Evolutionary conservation across 2,329 filamentous ascomycete species (phyloP).

Genomic region (Ophiostoma sp.): DNA sequence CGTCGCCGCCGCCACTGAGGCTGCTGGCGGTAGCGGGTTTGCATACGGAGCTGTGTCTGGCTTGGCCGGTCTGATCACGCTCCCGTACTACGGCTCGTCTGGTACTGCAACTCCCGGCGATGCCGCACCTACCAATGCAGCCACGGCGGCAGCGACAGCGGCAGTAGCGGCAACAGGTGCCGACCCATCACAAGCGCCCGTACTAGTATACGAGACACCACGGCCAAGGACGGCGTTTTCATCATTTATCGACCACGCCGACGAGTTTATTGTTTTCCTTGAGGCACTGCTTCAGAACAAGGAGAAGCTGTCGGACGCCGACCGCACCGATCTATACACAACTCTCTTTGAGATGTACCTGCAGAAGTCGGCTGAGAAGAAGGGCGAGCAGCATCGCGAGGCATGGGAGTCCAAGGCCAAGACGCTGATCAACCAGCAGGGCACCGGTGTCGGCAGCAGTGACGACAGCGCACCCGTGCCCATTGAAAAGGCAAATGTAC

Average conservation of each 20-base stretch:
- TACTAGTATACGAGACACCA: slow-evolving; percentile 66
- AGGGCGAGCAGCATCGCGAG: slow-evolving; percentile 59
- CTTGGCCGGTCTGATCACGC: slow-evolving; percentile 71
- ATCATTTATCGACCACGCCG: slow-evolving; percentile 88
- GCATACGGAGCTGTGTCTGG: slow-evolving; percentile 62
- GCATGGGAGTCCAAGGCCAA: slow-evolving; percentile 91
- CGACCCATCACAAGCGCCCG: not conserved
- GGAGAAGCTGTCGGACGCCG: slow-evolving; percentile 60
- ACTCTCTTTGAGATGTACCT: slow-evolving; percentile 98
- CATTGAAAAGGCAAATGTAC: slow-evolving; percentile 91
- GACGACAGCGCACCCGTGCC: slow-evolving; percentile 50
- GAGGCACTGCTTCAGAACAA: slow-evolving; percentile 74
- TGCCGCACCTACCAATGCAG: not conserved
- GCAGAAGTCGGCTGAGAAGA: slow-evolving; percentile 74
- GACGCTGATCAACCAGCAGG: slow-evolving; percentile 56
- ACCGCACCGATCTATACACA: slow-evolving; percentile 83
- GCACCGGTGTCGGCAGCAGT: slow-evolving; percentile 44
- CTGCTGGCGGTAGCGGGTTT: slow-evolving; percentile 39
- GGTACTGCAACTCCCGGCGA: slow-evolving; percentile 29
- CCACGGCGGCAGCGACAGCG: not conserved
- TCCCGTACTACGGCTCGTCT: slow-evolving; percentile 75
- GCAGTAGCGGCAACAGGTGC: not conserved
- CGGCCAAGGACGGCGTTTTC: slow-evolving; percentile 88
- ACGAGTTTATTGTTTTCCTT: slow-evolving; percentile 87
- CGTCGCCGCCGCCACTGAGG: slow-evolving; percentile 37